Conservation (phyloP, 257 asterid genomes). For the Echites panduratus region DNA sequence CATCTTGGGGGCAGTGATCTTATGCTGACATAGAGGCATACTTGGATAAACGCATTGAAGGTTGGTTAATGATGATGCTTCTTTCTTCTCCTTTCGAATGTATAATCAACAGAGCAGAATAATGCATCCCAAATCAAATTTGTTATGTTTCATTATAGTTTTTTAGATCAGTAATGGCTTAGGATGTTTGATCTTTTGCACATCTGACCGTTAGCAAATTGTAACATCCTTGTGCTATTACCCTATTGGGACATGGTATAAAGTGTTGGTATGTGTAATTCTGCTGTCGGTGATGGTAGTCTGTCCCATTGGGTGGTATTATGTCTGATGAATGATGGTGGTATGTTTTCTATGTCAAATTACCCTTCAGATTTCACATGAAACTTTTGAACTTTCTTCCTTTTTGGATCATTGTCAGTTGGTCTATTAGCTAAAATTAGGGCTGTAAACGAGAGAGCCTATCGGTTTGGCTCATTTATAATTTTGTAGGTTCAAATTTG, state of each 20-base stretch:
- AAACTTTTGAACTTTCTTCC: no score
- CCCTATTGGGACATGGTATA: neutral
- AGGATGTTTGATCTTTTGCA: constrained; percentile 4
- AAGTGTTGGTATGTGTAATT: neutral
- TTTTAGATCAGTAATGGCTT: neutral
- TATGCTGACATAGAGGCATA: constrained; percentile 47
- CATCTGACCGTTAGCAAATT: constrained; percentile 8
- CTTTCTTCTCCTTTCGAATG: constrained; percentile 12
- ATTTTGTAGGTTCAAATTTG: no score
- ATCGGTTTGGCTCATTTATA: no score
- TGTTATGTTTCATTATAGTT: neutral
- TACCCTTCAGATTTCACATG: no score
- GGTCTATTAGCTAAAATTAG: no score
- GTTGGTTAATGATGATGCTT: constrained; percentile 15
- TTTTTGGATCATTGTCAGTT: no score
- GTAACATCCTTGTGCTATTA: constrained; percentile 11
- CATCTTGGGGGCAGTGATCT: constrained; percentile 61
- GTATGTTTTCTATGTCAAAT: no score
- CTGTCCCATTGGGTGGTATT: no score
- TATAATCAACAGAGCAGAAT: constrained; percentile 6
- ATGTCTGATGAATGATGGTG: no score
- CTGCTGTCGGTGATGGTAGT: neutral
- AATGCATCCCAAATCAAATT: neutral
- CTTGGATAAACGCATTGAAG: constrained; percentile 11
- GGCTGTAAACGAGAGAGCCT: no score